Evolutionary conservation across 1,284 basidiomycete genomes (phyloP), one percentile per base, ranked within the genome.

Genomic region (Cryptococcus hybrid): DNA sequence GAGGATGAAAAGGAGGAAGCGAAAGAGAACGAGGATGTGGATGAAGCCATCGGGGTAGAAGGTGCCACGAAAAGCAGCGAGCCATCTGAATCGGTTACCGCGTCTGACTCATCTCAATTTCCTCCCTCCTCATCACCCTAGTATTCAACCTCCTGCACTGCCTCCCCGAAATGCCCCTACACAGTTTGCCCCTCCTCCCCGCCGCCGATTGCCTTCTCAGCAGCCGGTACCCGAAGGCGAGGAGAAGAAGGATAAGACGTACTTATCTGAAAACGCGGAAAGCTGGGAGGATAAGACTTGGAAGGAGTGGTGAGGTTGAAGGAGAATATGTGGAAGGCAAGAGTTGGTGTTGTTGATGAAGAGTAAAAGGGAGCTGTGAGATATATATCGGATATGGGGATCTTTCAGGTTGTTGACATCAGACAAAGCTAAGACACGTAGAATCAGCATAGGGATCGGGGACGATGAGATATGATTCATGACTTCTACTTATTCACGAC

Each of bases 261-360:
- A 55, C 53, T 71, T 44, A 61, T 66, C 24, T 30, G 39, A 46
- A 3, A 37, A 18, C 13, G 51, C 34, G 18, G 59, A 84, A 24
- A 87, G 85, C 2, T 95, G 92, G 92, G 93, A 95, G 77, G 90
- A 90, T 70, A 84, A 87, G 59, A 87, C 89, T 44, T 96, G 92
- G 91, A 87, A 85, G 67, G 91, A 78, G 77, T 96, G 12, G 82
- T 88, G 7, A 83, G 83, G 55, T 75, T 96, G 63, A 87, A 88
- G 67, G 91, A 95, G 78, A 88, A 88, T 53, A 92, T 95, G 88
- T 93, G 90, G 78, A 91, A 86, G 85, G 88, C 91, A 39, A 80
- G 91, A 54, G 79, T 92, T 38, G 92, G 92, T 1, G 85, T 84
- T 4, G 68, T 84, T 8, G 65, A 66, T 48, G 64, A 58, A 11